Base-by-base conservation (phyloP, 805 yeast species). In the Hagleromyces aurorensis region DNA sequence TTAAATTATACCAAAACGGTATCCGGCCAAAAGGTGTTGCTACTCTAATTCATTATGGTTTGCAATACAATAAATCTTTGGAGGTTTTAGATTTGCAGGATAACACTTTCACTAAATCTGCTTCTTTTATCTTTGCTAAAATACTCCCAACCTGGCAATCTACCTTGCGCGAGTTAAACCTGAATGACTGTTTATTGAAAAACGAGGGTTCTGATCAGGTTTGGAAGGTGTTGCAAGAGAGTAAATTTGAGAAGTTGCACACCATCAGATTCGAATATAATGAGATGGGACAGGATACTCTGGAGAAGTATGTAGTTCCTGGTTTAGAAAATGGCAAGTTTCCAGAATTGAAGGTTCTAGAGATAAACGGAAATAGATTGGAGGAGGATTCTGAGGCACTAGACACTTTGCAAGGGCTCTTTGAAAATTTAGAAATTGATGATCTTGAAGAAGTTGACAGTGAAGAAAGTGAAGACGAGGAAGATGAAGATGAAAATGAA, bases 1-100 rank as follows among this genome's bases (percentile, higher is more conserved):
- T 87, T 19, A 76, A 81, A 53, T 67, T 91, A 43, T 89, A 85
- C 53, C 99, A 91, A 63, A 91, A 91, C 57, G 99, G 99, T 53
- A 91, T 91, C 41, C 77, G 99, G 60, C 97, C 94, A 32, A 77
- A 74, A 33, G 99, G 99, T 45, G 77, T 89, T 33, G 71, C 78
- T 40, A 75, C 70, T 43, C 69, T 89, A 49, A 66, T 89, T 43
- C 61, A 63, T 12, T 69, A 78, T 30, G 97, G 96, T 33, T 70
- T 91, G 48, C 57, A 70, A 24, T 55, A 65, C 38, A 75, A 82
- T 52, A 63, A 65, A 16, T 61, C 69, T 14, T 69, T 91, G 46
- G 66, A 74, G 44, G 71, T 70, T 21, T 60, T 91, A 22, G 97
- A 91, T 60, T 65, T 91, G 43, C 96, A 91, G 64, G 99, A 91